Evolutionary conservation across 2,329 filamentous ascomycete species (phyloP), one percentile per base, ranked within the genome.

Genomic region (Fonsecaea monophora): DNA sequence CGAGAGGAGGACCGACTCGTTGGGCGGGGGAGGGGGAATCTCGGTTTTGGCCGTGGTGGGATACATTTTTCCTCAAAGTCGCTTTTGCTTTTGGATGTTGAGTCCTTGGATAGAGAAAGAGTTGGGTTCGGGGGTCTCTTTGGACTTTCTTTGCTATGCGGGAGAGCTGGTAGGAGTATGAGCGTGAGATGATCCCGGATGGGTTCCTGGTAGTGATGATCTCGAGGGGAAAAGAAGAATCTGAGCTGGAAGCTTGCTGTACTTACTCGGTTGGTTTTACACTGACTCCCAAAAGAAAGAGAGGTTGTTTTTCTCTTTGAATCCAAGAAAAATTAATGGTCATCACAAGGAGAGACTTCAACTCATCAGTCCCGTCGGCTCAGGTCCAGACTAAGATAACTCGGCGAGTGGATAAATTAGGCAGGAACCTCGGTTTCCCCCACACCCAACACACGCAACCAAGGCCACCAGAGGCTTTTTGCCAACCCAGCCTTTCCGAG

Each of bases 1-100:
- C 59, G 75, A 73, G 64, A 82, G 67, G 25, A 64, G 37, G 15
- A 71, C 53, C 3, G 67, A 68, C 21, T 60, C 53, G 63, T 71
- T 57, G 21, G 54, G 34, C 8, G 69, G 53, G 8, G 69, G 67
- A 3, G 65, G 38, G 3, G 69, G 65, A 21, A 68, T 21, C 3
- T 56, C 63, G 10, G 65, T 68, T 2, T 55, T 42, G 21, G 60
- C 35, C 2, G 59, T 61, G 32, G 60, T 56, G 13, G 60, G 53
- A 62, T 62, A 62, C 34, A 34, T 50, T n/a, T 21, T 56, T 53
- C 0, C 4, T 32, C 30, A 32, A 4, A 32, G 3, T 56, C 34
- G 10, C 21, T 62, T 6, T 18, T 21, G 18, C 5, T 50, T 12
- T 37, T 30, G 42, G 18, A 13, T 25, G 25, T 21, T 21, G 30